These are phyloP conservation scores for Neoarthrinium moseri DNA, from an alignment of 2,329 filamentous ascomycete species.

Conservation along the genomic window DNA sequence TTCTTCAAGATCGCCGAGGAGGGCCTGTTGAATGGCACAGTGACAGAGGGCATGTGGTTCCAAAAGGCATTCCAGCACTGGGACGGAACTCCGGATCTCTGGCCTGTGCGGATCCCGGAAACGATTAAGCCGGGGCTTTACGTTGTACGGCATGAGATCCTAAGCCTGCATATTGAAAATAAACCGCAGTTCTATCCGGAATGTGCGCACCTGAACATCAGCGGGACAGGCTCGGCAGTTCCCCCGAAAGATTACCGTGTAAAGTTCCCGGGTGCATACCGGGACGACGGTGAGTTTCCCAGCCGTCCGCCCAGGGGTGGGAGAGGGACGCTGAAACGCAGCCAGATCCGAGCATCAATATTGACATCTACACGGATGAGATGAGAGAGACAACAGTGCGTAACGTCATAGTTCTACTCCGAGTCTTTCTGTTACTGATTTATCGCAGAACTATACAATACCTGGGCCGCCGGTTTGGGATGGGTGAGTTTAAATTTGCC, in stretches of 20 bases:
- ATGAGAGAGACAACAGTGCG: slow-evolving; percentile 30
- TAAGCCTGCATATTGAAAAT: slow-evolving; percentile 48
- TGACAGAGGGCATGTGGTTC: slow-evolving; percentile 35
- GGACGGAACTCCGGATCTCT: slow-evolving; percentile 36
- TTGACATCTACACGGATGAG: slow-evolving; percentile 34
- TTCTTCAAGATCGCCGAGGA: slow-evolving; percentile 42
- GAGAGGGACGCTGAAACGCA: slow-evolving; percentile 9
- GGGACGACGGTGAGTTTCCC: slow-evolving; percentile 27
- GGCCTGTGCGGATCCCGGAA: slow-evolving; percentile 44
- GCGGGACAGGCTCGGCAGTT: slow-evolving; percentile 24
- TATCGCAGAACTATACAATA: slow-evolving; percentile 33
- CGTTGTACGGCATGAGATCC: slow-evolving; percentile 50
- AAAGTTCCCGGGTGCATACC: slow-evolving; percentile 35
- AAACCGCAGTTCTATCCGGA: slow-evolving; percentile 43
- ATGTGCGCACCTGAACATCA: slow-evolving; percentile 36
- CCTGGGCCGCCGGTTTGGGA: slow-evolving; percentile 38
- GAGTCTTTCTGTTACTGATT: slow-evolving; percentile 8
- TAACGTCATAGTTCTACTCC: background rate
- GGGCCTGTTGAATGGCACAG: slow-evolving; percentile 30
- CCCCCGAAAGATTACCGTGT: slow-evolving; percentile 27
- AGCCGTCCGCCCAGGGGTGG: background rate
- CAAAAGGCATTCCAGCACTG: slow-evolving; percentile 37
- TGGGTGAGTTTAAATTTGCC: too few species aligned
- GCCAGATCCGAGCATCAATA: slow-evolving; percentile 34
- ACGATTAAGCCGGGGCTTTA: slow-evolving; percentile 46